A percentile compares a stretch with the other conserved stretches of the same genome.
Conservation (phyloP, 305 asterid species). For the Nicotiana rustica region DNA sequence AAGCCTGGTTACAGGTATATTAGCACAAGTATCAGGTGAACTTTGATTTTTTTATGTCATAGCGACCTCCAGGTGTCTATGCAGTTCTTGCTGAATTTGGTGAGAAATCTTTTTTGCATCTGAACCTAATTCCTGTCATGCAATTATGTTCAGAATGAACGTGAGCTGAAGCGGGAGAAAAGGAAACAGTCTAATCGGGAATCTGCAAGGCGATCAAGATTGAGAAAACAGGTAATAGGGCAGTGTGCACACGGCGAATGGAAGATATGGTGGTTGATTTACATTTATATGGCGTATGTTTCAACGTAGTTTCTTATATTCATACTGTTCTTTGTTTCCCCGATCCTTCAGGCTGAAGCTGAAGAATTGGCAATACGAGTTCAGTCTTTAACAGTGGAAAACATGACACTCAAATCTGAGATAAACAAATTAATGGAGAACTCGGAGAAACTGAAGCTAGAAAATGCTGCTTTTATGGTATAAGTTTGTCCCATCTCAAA, state of each 20-base stretch:
- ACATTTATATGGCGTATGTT: not conserved
- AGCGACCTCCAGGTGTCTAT: conserved; percentile 12
- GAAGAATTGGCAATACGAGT: conserved; percentile 86
- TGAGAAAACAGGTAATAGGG: conserved; percentile 85
- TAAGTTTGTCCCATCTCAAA: conserved; percentile 9
- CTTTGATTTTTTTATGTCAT: not conserved
- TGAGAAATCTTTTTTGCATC: not conserved
- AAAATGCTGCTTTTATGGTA: conserved; percentile 76
- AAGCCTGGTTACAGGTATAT: conserved; percentile 74
- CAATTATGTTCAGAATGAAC: conserved; percentile 62
- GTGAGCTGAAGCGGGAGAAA: conserved; percentile 92
- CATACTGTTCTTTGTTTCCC: not conserved
- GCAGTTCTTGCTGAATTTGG: not conserved
- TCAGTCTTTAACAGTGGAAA: conserved; percentile 71
- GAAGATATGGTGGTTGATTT: not conserved
- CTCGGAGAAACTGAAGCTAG: conserved; percentile 76
- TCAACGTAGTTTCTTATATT: not conserved
- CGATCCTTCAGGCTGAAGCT: conserved; percentile 71
- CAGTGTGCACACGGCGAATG: not conserved
- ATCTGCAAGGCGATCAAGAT: conserved; percentile 96
- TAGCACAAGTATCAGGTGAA: conserved; percentile 31
- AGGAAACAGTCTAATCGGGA: conserved; percentile 98
- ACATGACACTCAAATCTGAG: conserved; percentile 77
- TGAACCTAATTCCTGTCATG: conserved; percentile 19
- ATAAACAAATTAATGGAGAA: conserved; percentile 61